Evolutionary conservation across 352 stramenopile species (phyloP), one percentile per base, ranked within the genome.

Genomic region (Labyrinthula sp.): DNA sequence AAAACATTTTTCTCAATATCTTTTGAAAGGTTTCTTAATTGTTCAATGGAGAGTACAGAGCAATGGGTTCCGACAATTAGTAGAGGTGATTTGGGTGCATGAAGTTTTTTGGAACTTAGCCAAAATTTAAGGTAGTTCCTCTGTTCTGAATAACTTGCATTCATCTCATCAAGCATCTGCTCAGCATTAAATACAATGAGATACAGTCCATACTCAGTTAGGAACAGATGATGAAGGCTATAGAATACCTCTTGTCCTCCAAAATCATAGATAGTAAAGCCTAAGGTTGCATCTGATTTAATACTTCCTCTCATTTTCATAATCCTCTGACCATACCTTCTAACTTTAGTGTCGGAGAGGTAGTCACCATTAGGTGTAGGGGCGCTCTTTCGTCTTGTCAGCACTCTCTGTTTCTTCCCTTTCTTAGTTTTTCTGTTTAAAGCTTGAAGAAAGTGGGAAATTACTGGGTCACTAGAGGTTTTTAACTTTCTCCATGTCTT

Each of bases 191-290:
- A 55, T 9, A 12, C 17, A 5, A 52, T 10, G 15, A 52, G 21
- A 17, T 52, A 52, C 10, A 52, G 31, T 12, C 43, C 43, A 30
- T 35, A 52, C 10, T 31, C 18, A 21, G 43, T 52, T 12, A 52
- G 17, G 21, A 52, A 52, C 24, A 52, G 20, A 35, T 52, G 43
- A 22, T 52, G 43, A 17, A 52, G 26, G 1, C 31, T 12, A 14
- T 52, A 52, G 35, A 52, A 52, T 12, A 52, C 43, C 20, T 52
- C 43, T 25, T 52, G 43, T 18, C 43, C 43, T 15, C 43, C 43
- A 18, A 45, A 52, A 28, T 52, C 43, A 31, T 35, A 52, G n/a
- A 52, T 50, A n/a, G 43, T 25, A 1, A 52, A 50, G 3, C 20
- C 18, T 5, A 50, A 35, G 14, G 34, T 14, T n/a, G n/a, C n/a